phyloP scores from a whole-genome alignment of 768 basidiomycete genomes.

The Lactarius deliciosus region DNA sequence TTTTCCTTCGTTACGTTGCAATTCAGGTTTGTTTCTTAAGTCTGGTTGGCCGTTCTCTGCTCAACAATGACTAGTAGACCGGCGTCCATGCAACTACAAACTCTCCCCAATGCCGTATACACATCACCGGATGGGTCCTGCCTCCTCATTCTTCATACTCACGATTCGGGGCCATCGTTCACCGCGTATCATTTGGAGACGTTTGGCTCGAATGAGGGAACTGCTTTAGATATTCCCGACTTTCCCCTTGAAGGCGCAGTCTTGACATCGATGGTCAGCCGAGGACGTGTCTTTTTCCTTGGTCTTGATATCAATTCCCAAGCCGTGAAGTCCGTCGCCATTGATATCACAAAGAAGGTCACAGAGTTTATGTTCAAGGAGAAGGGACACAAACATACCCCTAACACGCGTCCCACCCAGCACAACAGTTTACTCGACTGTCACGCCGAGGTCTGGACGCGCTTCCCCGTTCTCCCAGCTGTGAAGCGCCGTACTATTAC shows the following conservation, averaged over 20 bases:
- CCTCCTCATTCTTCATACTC: slow-evolving; percentile 40
- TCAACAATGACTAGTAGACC: slow-evolving; percentile 38
- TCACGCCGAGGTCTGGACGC: slow-evolving; percentile 19
- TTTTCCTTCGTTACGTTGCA: slow-evolving; percentile 54
- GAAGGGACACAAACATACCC: slow-evolving; percentile 35
- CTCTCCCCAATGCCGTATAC: slow-evolving; percentile 39
- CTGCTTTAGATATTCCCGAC: slow-evolving; percentile 37
- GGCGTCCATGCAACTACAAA: slow-evolving; percentile 42
- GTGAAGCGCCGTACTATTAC: slow-evolving; percentile 20
- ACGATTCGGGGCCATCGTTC: slow-evolving; percentile 25
- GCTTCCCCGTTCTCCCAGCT: slow-evolving; percentile 20
- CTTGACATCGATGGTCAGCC: slow-evolving; percentile 48
- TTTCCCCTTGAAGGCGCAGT: slow-evolving; percentile 32
- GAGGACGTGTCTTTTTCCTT: slow-evolving; percentile 46
- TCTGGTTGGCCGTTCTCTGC: neutral
- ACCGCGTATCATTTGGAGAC: slow-evolving; percentile 55
- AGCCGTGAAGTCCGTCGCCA: slow-evolving; percentile 42
- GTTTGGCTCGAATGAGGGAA: slow-evolving; percentile 52
- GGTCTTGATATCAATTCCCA: slow-evolving; percentile 38
- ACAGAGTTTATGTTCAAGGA: slow-evolving; percentile 59
- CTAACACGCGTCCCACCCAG: slow-evolving; percentile 30
- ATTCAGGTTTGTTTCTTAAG: slow-evolving; percentile 44
- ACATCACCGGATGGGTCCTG: slow-evolving; percentile 59
- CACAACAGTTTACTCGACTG: slow-evolving; percentile 40
- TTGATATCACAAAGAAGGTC: slow-evolving; percentile 54